These are phyloP conservation scores for Theileria equi DNA, from an alignment of 169 alveolate species.

Conservation along the genomic window DNA sequence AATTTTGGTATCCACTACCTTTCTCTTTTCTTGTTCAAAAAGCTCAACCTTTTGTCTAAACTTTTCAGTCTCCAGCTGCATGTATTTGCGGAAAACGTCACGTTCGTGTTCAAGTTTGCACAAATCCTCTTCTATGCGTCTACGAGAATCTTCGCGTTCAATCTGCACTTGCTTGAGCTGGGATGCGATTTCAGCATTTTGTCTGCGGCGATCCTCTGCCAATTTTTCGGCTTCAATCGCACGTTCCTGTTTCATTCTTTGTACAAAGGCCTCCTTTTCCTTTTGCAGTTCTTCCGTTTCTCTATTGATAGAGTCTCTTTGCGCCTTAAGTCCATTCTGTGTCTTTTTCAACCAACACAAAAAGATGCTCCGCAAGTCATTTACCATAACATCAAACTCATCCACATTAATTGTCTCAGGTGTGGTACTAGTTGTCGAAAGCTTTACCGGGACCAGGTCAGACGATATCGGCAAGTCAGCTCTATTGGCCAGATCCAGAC, in stretches of 20 bases:
- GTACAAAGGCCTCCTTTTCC: constrained; percentile 66
- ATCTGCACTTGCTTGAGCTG: constrained; percentile 79
- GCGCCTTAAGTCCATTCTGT: constrained; percentile 67
- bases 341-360: constrained; percentile 82
- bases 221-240: constrained; percentile 48
- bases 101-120: constrained; percentile 74
- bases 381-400: constrained; percentile 83
- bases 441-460: constrained; percentile 33
- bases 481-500: background rate
- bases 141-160: constrained; percentile 81
- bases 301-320: constrained; percentile 54
- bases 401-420: constrained; percentile 37
- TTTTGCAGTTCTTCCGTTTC: constrained; percentile 68
- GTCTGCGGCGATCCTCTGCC: constrained; percentile 78
- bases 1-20: constrained; percentile 71
- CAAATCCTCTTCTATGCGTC: constrained; percentile 78
- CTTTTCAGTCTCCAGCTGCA: constrained; percentile 74
- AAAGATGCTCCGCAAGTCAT: constrained; percentile 81
- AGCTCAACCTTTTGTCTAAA: constrained; percentile 67
- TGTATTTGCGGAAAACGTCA: constrained; percentile 69
- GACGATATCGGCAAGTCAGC: constrained; percentile 17
- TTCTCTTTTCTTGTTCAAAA: constrained; percentile 74
- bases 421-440: background rate
- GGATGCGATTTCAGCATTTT: constrained; percentile 74
- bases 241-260: constrained; percentile 41